Evolutionary conservation across 331 rosid genomes (phyloP).

Genomic region (Quercus tomentella): DNA sequence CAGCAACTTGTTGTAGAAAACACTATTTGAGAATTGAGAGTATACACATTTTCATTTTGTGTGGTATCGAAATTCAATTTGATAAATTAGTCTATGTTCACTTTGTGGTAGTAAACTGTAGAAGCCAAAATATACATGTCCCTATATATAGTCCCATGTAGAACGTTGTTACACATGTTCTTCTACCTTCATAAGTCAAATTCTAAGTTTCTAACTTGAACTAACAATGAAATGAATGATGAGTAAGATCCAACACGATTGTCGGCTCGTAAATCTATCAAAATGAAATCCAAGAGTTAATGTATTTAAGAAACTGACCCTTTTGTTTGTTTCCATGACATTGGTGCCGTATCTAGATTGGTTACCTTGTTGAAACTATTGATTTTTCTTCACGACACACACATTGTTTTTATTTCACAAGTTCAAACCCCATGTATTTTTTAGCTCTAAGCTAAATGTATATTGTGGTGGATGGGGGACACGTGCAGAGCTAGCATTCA

Average conservation of each 20-base stretch:
- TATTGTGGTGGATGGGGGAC: neutral
- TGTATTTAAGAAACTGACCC: no score
- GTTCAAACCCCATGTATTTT: neutral
- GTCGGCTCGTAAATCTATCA: neutral
- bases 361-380: neutral
- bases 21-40: neutral
- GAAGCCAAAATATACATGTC: neutral
- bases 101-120: neutral
- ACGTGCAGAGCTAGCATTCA: slow-evolving; percentile 18
- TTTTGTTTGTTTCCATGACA: neutral
- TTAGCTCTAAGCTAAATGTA: neutral
- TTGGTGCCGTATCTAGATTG: slow-evolving; percentile 12
- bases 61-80: neutral
- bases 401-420: neutral
- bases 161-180: neutral
- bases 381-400: neutral
- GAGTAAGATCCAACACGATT: neutral
- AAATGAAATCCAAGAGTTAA: neutral
- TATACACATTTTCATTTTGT: neutral
- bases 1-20: neutral
- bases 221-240: neutral
- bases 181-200: neutral
- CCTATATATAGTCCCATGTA: neutral
- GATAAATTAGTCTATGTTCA: neutral
- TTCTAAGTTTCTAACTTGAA: neutral